These are phyloP conservation scores for Aureobasidium sp. DNA, from an alignment of 2,329 filamentous ascomycete species.

Conservation along the genomic window DNA sequence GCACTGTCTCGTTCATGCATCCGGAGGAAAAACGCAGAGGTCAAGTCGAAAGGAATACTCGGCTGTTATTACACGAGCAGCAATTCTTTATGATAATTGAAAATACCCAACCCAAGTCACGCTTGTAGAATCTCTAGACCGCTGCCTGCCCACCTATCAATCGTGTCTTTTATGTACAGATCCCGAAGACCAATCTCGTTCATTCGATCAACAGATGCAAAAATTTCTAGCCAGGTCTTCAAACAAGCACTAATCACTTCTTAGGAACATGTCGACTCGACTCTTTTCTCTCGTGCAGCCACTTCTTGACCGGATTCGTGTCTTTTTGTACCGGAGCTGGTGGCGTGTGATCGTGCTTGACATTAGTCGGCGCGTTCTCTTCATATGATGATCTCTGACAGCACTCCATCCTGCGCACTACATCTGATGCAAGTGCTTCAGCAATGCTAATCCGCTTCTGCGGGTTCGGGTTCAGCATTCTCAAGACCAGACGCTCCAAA, in stretches of 20 bases:
- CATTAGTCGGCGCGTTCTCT: background rate
- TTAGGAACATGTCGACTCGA: background rate
- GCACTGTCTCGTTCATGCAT: too few species aligned
- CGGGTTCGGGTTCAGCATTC: slow-evolving; percentile 78
- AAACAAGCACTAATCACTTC: background rate
- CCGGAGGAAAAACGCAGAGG: too few species aligned
- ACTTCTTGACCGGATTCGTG: slow-evolving; percentile 8
- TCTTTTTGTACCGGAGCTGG: background rate
- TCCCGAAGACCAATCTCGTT: background rate
- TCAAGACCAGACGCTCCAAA: slow-evolving; percentile 63
- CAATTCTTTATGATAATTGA: background rate
- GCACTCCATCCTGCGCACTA: slow-evolving; percentile 69
- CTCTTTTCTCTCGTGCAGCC: slow-evolving; percentile 7
- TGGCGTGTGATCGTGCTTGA: slow-evolving; percentile 8
- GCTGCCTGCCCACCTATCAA: background rate
- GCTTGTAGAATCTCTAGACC: background rate
- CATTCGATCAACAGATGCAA: background rate
- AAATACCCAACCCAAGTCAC: background rate
- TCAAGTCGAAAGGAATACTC: too few species aligned
- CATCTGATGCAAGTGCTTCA: slow-evolving; percentile 63
- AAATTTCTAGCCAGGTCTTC: background rate
- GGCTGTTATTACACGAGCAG: too few species aligned
- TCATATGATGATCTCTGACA: slow-evolving; percentile 38
- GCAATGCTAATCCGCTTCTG: slow-evolving; percentile 61
- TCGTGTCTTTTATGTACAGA: background rate